phyloP scores from a whole-genome alignment of 1,284 basidiomycete genomes.

The Phellinidium pouzarii region DNA sequence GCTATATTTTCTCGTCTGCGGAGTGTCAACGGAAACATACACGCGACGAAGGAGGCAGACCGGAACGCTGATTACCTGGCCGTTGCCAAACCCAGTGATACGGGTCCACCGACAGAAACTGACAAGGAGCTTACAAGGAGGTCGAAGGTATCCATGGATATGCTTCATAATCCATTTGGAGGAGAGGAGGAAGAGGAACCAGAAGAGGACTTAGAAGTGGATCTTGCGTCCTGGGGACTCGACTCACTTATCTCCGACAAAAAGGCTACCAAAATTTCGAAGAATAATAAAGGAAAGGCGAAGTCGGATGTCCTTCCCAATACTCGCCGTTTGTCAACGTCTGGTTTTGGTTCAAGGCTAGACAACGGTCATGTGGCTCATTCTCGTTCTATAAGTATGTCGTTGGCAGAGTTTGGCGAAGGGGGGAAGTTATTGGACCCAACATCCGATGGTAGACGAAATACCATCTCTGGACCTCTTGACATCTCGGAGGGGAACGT shows the following conservation, averaged over 20 bases:
- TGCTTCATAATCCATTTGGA: slow-evolving; percentile 65
- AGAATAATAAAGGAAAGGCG: slow-evolving; percentile 35
- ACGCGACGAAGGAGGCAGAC: slow-evolving; percentile 32
- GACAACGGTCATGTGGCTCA: slow-evolving; percentile 25
- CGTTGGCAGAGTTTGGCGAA: slow-evolving; percentile 48
- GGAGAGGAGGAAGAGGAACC: slow-evolving; percentile 51
- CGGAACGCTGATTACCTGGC: slow-evolving; percentile 61
- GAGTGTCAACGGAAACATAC: slow-evolving; percentile 38
- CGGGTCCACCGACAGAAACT: slow-evolving; percentile 42
- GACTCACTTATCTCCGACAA: slow-evolving; percentile 65
- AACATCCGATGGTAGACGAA: slow-evolving; percentile 27
- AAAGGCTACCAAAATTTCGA: slow-evolving; percentile 28
- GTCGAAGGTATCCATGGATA: slow-evolving; percentile 48
- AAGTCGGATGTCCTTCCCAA: slow-evolving; percentile 47
- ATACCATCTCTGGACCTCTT: slow-evolving; percentile 51
- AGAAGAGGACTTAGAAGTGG: slow-evolving; percentile 60
- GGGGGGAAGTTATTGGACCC: slow-evolving; percentile 41
- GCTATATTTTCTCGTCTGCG: slow-evolving; percentile 74
- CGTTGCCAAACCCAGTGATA: slow-evolving; percentile 56
- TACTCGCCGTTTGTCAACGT: slow-evolving; percentile 33
- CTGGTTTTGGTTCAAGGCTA: slow-evolving; percentile 29
- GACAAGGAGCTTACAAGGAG: slow-evolving; percentile 29
- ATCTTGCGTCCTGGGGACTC: slow-evolving; percentile 76
- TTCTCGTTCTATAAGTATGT: slow-evolving; percentile 56
- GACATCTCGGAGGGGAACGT: slow-evolving; percentile 40